phyloP scores from a whole-genome alignment of 2,329 filamentous ascomycete species.

The Fusarium penzigii region DNA sequence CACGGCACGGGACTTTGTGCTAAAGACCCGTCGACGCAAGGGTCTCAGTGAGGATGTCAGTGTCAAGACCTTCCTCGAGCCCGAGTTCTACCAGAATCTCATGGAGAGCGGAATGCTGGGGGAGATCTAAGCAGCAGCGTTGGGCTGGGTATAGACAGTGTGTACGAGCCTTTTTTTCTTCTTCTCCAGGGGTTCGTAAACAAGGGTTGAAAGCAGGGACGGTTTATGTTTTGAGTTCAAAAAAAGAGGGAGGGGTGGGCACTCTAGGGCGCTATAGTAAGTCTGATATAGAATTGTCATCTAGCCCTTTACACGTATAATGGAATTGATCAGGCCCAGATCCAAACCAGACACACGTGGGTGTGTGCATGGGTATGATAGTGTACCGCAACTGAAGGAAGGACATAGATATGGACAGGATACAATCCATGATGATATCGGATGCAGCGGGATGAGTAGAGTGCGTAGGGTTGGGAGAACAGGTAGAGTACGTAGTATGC shows the following conservation, averaged over 20 bases:
- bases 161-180: no score
- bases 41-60: slow-evolving; percentile 93
- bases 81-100: slow-evolving; percentile 84
- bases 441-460: not conserved
- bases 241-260: not conserved
- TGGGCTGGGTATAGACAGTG: not conserved
- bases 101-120: slow-evolving; percentile 88
- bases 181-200: not conserved
- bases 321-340: not conserved
- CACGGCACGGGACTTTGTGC: slow-evolving; percentile 90
- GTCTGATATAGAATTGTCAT: not conserved
- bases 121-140: slow-evolving; percentile 34
- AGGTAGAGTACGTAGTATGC: no score
- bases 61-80: slow-evolving; percentile 94
- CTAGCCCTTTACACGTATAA: not conserved
- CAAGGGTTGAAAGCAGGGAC: not conserved
- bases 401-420: not conserved
- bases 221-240: not conserved
- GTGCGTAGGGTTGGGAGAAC: not conserved
- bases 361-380: not conserved
- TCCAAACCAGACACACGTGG: not conserved
- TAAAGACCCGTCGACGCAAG: slow-evolving; percentile 93
- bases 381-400: not conserved
- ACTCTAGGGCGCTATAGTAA: not conserved
- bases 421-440: not conserved